phyloP scores from a whole-genome alignment of 2,329 filamentous ascomycete genomes.

The Furcasterigmium sp. region DNA sequence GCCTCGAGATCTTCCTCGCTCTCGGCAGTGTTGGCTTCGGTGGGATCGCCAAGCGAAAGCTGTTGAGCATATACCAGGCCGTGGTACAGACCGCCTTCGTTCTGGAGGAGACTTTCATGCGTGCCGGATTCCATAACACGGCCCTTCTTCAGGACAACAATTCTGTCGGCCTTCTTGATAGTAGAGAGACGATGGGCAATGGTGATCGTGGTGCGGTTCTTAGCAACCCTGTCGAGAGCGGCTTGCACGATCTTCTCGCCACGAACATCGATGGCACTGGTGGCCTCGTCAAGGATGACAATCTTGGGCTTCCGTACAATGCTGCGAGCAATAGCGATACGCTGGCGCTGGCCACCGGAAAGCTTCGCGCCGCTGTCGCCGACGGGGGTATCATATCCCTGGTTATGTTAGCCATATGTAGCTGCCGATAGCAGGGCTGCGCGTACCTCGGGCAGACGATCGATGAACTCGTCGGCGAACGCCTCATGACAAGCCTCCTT shows the following conservation, averaged over 20 bases:
- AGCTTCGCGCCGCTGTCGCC: slow-evolving; percentile 75
- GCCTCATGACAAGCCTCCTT: slow-evolving; percentile 60
- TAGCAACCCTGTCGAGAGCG: slow-evolving; percentile 55
- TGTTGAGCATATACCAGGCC: slow-evolving; percentile 61
- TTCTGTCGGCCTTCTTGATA: slow-evolving; percentile 72
- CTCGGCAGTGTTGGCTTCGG: slow-evolving; percentile 24
- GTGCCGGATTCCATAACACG: slow-evolving; percentile 68
- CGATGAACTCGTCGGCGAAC: slow-evolving; percentile 66
- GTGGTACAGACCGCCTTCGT: slow-evolving; percentile 59
- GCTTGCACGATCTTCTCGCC: slow-evolving; percentile 58
- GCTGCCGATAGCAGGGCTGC: background rate
- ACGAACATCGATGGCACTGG: slow-evolving; percentile 56
- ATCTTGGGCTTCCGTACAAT: slow-evolving; percentile 69
- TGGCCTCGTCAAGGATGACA: slow-evolving; percentile 73
- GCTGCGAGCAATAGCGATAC: slow-evolving; percentile 70
- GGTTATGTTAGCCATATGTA: slow-evolving; percentile 5
- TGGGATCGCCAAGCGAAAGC: slow-evolving; percentile 46
- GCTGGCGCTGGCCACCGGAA: slow-evolving; percentile 81
- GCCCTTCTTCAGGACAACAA: slow-evolving; percentile 70
- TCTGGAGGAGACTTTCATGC: slow-evolving; percentile 63
- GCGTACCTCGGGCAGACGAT: slow-evolving; percentile 50
- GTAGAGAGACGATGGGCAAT: slow-evolving; percentile 73
- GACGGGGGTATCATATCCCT: slow-evolving; percentile 69
- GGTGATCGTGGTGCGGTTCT: slow-evolving; percentile 63
- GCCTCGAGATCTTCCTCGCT: slow-evolving; percentile 32